phyloP scores from a whole-genome alignment of 345 rosid genomes.

The Lepidium sativum region DNA sequence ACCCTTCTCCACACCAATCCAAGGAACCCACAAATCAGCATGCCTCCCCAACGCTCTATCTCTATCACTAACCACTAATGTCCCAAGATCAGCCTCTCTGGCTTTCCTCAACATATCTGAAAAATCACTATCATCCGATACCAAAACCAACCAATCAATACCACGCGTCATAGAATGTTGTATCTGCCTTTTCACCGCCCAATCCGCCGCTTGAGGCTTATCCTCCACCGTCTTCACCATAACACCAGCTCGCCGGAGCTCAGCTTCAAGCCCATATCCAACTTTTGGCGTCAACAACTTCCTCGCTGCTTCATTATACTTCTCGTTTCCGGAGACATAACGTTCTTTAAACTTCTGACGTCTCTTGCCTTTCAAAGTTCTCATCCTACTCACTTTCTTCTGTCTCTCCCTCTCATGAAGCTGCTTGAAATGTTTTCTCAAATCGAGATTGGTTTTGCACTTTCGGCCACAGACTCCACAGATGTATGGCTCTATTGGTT shows the following conservation, averaged over 20 bases:
- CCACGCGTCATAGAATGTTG: conserved; percentile 83
- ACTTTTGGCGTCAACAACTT: conserved; percentile 48
- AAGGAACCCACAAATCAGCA: conserved; percentile 89
- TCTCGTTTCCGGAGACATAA: conserved; percentile 58
- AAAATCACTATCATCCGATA: conserved; percentile 85
- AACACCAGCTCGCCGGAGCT: conserved; percentile 76
- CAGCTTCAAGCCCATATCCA: conserved; percentile 70
- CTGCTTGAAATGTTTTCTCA: conserved; percentile 83
- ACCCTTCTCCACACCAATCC: conserved; percentile 78
- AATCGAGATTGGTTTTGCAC: conserved; percentile 68
- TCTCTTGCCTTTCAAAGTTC: conserved; percentile 72
- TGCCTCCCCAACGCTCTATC: conserved; percentile 60
- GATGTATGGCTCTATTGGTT: conserved; percentile 37
- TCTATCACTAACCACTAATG: conserved; percentile 71
- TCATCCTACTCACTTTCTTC: conserved; percentile 77
- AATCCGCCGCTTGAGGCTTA: conserved; percentile 95
- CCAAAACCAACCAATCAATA: conserved; percentile 77
- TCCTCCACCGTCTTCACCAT: conserved; percentile 78
- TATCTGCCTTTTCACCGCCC: conserved; percentile 95
- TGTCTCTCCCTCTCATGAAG: conserved; percentile 83
- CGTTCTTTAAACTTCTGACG: conserved; percentile 65
- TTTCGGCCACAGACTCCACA: conserved; percentile 84
- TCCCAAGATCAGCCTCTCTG: conserved; percentile 63
- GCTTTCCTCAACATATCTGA: conserved; percentile 70
- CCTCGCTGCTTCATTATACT: conserved; percentile 71